Evolutionary conservation across 2,329 filamentous ascomycete species (phyloP), one percentile per base, ranked within the genome.

Genomic region (Curvularia sp.): DNA sequence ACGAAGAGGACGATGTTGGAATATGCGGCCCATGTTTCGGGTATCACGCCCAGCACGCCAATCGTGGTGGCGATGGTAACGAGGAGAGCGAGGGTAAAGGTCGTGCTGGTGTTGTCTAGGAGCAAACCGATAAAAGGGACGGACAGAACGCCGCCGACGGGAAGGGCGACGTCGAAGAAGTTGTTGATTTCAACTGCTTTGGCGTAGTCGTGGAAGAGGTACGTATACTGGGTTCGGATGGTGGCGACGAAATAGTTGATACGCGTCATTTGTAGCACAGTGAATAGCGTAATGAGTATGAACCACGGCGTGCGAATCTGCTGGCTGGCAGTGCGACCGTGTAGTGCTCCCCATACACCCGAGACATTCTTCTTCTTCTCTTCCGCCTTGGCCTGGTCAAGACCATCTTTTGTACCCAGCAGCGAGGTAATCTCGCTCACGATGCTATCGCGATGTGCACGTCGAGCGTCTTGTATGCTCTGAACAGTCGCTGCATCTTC

Each of bases 201-300:
- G 1, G 80, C 75, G 58, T 82, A 80, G 10, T 86, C 86, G 45
- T 82, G 81, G 15, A 97, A 85, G 8, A 97, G 84, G 67, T 88
- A 89, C 43, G 87, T 85, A 78, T 96, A 96, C 75, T 97, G 93
- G 1, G 89, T 83, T 1, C 90, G 86, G 62, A 97, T 89, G 2
- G 93, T 96, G 1, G 93, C 92, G 47, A 97, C 91, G 70, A 97
- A 96, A 80, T 93, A 97, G 79, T 97, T 97, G 82, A 97, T 96
- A 9, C 81, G 85, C 62, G 96, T 89, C 80, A 83, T 86, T 71
- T 84, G 82, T 1, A 84, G 64, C 32, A 84, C 77, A 1, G 92
- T 96, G 77, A 96, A 95, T 12, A 92, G 77, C 10, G 91, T 91
- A 68, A 96, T 92, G 49, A 96, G 83, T 18, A 92, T 81, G 75